Conservation (phyloP, 169 alveolate genomes). For the Cryptosporidium felis region DNA sequence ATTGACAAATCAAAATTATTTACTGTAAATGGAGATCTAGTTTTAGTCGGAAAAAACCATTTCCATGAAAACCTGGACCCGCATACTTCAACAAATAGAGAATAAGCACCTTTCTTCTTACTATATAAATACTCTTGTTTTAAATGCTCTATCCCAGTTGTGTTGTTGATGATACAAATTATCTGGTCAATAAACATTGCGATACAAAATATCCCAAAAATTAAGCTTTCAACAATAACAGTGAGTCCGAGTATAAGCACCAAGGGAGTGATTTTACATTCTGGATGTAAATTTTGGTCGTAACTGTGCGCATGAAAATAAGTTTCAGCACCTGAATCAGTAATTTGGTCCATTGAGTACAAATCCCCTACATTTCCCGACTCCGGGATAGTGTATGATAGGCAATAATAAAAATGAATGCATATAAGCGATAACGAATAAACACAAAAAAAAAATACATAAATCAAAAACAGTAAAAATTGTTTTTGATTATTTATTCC, state of each 20-base stretch:
- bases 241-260: conserved; percentile 37
- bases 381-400: conserved; percentile 11
- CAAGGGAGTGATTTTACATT: conserved; percentile 26
- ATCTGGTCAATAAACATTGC: conserved; percentile 66
- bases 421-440: conserved; percentile 36
- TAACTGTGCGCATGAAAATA: background rate
- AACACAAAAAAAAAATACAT: conserved; percentile 62
- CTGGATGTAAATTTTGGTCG: background rate
- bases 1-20: conserved; percentile 12
- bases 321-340: background rate
- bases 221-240: conserved; percentile 34
- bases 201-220: conserved; percentile 51
- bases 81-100: conserved; percentile 21
- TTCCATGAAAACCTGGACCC: conserved; percentile 59
- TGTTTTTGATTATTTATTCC: conserved; percentile 83
- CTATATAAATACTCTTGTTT: conserved; percentile 53
- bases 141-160: conserved; percentile 65
- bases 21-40: conserved; percentile 44
- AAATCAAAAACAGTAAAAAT: conserved; percentile 78
- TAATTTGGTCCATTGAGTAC: background rate
- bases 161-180: conserved; percentile 34
- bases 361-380: background rate
- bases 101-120: conserved; percentile 16
- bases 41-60: conserved; percentile 61
- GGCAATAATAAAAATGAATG: conserved; percentile 31